These are phyloP conservation scores for Colletotrichum sp. DNA, from an alignment of 2,329 filamentous ascomycete species.

Conservation along the genomic window DNA sequence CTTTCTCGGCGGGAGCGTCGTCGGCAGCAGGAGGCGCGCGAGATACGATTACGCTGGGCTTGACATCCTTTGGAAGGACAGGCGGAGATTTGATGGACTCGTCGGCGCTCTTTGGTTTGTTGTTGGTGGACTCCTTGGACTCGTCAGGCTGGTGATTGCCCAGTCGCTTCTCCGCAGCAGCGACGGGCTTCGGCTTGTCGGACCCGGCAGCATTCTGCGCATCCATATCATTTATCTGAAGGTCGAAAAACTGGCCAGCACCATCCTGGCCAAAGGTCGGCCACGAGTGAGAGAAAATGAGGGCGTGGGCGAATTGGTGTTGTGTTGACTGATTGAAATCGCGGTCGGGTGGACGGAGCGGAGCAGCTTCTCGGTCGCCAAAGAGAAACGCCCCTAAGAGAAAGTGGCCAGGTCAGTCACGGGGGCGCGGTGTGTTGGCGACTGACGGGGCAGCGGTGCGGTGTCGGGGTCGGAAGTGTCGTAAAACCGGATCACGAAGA, in stretches of 20 bases:
- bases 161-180: slow-evolving; percentile 53
- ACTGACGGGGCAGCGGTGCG: neutral
- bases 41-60: slow-evolving; percentile 29
- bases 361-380: slow-evolving; percentile 4
- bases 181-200: slow-evolving; percentile 64
- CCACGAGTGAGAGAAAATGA: slow-evolving; percentile 29
- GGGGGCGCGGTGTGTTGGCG: neutral
- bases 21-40: slow-evolving; percentile 37
- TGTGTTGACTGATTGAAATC: neutral
- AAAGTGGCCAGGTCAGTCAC: slow-evolving; percentile 18
- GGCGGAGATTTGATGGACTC: slow-evolving; percentile 17
- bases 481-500: slow-evolving; percentile 7
- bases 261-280: slow-evolving; percentile 60
- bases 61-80: slow-evolving; percentile 11
- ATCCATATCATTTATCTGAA: slow-evolving; percentile 71
- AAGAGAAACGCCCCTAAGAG: slow-evolving; percentile 14
- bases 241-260: slow-evolving; percentile 55
- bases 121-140: slow-evolving; percentile 21
- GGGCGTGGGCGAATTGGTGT: slow-evolving; percentile 10
- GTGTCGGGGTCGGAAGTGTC: neutral
- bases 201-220: slow-evolving; percentile 71
- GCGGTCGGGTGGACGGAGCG: neutral
- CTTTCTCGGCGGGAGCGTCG: slow-evolving; percentile 56
- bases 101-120: slow-evolving; percentile 1
- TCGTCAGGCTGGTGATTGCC: slow-evolving; percentile 30